phyloP scores from a whole-genome alignment of 2,329 filamentous ascomycete species.

The Exophiala calicioides region DNA sequence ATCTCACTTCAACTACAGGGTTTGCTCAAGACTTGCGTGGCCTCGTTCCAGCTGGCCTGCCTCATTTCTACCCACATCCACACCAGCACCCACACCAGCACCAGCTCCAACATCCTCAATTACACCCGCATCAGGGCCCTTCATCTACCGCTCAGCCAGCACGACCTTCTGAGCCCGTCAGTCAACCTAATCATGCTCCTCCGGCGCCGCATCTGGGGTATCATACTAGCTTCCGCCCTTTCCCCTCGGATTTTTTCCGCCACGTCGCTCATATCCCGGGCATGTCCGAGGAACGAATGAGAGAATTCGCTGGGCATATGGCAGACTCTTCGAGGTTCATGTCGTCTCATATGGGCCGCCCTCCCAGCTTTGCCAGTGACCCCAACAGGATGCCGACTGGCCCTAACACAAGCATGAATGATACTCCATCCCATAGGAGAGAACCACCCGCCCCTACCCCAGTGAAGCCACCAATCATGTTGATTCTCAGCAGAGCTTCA shows the following conservation, averaged over 20 bases:
- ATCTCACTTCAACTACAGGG: conserved; percentile 16
- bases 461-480: conserved; percentile 10
- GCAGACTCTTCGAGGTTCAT: conserved; percentile 4
- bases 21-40: conserved; percentile 21
- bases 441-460: conserved; percentile 3
- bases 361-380: not conserved
- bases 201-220: not conserved
- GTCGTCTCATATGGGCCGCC: not conserved
- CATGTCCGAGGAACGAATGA: conserved; percentile 7
- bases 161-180: conserved; percentile 7
- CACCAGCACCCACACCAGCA: too few species aligned
- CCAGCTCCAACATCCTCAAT: too few species aligned
- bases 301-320: conserved; percentile 7
- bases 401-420: not conserved
- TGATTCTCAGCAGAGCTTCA: conserved; percentile 24
- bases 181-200: conserved; percentile 7
- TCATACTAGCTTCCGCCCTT: not conserved
- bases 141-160: not conserved
- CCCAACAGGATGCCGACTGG: not conserved
- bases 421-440: not conserved
- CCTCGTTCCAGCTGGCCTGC: conserved; percentile 5
- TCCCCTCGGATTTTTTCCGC: conserved; percentile 10
- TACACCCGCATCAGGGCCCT: too few species aligned
- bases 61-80: not conserved
- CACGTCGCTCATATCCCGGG: not conserved